A percentile compares a stretch with the other conserved stretches of the same genome.
These are phyloP conservation scores for Nannochloropsis oceanica DNA, from an alignment of 108 stramenopile species.

Conservation along the genomic window DNA sequence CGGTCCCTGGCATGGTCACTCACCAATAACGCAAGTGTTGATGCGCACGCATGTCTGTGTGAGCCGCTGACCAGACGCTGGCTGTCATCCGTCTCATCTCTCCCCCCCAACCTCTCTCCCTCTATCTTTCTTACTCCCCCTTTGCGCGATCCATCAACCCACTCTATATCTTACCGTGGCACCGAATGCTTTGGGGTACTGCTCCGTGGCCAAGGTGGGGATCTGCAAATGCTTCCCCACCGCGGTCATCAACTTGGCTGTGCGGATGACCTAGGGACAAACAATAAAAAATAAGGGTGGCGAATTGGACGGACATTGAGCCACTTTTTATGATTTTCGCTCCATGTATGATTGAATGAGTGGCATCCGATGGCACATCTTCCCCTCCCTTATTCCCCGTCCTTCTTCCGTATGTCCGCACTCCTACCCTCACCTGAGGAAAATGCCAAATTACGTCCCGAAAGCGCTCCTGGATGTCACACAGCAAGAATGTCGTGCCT, in stretches of 20 bases:
- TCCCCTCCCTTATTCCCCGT: not conserved
- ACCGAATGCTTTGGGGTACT: constrained; percentile 88
- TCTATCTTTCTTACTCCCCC: not conserved
- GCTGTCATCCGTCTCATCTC: not conserved
- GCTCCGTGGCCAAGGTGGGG: constrained; percentile 78
- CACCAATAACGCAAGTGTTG: not conserved
- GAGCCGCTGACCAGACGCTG: not conserved
- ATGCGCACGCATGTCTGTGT: not conserved
- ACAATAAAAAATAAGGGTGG: too few relatives aligned
- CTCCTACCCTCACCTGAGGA: not conserved
- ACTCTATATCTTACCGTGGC: not conserved
- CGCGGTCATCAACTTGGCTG: constrained; percentile 65
- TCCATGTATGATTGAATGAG: too few relatives aligned
- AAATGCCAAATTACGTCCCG: constrained; percentile 63
- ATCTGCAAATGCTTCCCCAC: constrained; percentile 60
- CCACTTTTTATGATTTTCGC: too few relatives aligned
- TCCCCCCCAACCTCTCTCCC: not conserved
- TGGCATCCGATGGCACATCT: not conserved
- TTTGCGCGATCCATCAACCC: not conserved
- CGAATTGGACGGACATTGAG: too few relatives aligned
- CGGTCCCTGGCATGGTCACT: constrained; percentile 39
- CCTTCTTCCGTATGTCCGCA: not conserved
- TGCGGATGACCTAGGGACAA: constrained; percentile 48
- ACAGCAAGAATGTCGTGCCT: constrained; percentile 57
- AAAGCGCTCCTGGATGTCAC: constrained; percentile 87